Conservation (phyloP, 345 rosid genomes). For the Corchorus olitorius region DNA sequence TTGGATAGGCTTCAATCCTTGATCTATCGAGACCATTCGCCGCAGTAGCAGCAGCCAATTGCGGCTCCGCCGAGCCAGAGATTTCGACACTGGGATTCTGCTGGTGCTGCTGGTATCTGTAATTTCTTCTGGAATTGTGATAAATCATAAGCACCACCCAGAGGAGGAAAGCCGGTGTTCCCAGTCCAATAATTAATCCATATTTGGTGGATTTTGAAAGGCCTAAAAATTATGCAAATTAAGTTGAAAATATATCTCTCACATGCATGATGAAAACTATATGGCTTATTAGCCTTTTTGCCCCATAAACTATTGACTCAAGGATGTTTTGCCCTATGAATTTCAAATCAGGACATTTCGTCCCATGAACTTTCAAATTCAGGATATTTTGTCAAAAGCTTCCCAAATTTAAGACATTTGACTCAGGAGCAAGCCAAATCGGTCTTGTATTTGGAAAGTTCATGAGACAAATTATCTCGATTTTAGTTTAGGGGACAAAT, state of each 20-base stretch:
- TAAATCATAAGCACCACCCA: conserved; percentile 24
- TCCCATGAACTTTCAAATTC: too few relatives aligned
- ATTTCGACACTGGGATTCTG: not conserved
- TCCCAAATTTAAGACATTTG: too few relatives aligned
- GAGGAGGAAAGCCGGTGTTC: conserved; percentile 45
- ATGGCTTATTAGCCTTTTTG: not conserved
- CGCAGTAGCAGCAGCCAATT: not conserved
- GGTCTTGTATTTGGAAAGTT: too few relatives aligned
- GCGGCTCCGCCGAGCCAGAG: not conserved
- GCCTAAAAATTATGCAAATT: conserved; percentile 22
- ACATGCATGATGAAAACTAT: not conserved
- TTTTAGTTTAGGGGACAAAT: too few relatives aligned
- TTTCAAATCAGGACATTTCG: too few relatives aligned
- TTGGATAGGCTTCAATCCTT: conserved; percentile 56
- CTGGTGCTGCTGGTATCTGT: not conserved
- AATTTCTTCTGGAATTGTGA: conserved; percentile 22
- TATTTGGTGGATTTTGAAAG: conserved; percentile 44
- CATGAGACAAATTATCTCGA: too few relatives aligned
- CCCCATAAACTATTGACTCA: too few relatives aligned
- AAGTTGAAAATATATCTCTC: not conserved
- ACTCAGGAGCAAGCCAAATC: too few relatives aligned
- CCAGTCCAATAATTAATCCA: conserved; percentile 45
- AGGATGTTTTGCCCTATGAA: too few relatives aligned
- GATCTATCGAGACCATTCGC: conserved; percentile 37
- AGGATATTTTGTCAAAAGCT: too few relatives aligned